Conservation (phyloP, 1,284 basidiomycete species). For the Neonothopanus nambi region DNA sequence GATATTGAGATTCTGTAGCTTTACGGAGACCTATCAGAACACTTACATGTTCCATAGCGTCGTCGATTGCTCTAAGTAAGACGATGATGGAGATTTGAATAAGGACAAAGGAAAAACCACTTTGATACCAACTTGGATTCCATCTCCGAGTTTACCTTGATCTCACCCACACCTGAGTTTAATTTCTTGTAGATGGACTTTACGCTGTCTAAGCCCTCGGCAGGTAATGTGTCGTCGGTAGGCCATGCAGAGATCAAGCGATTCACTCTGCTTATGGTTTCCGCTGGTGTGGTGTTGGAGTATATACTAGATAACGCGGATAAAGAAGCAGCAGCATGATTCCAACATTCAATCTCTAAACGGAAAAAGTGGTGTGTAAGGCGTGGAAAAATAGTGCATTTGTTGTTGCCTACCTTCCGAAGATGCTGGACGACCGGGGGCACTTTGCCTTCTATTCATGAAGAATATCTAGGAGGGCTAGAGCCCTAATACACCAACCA, state of each 20-base stretch:
- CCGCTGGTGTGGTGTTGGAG: slow-evolving; percentile 46
- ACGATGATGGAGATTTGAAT: slow-evolving; percentile 1
- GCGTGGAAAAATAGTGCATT: not conserved
- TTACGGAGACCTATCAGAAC: slow-evolving; percentile 71
- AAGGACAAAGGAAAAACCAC: slow-evolving; percentile 10
- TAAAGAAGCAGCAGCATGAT: slow-evolving; percentile 59
- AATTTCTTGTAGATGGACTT: slow-evolving; percentile 66
- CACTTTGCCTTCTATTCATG: slow-evolving; percentile 58
- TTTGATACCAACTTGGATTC: slow-evolving; percentile 58
- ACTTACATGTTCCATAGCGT: slow-evolving; percentile 65
- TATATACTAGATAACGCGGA: slow-evolving; percentile 54
- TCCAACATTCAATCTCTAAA: slow-evolving; percentile 71
- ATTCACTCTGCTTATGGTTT: slow-evolving; percentile 70
- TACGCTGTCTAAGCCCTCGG: slow-evolving; percentile 65
- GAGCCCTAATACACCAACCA: slow-evolving; percentile 15
- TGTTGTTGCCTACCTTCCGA: slow-evolving; percentile 50
- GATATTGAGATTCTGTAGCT: slow-evolving; percentile 58
- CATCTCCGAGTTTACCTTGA: slow-evolving; percentile 56
- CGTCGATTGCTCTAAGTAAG: slow-evolving; percentile 59
- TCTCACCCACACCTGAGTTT: slow-evolving; percentile 56
- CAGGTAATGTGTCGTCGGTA: slow-evolving; percentile 62
- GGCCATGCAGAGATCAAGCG: slow-evolving; percentile 71
- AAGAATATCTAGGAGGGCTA: slow-evolving; percentile 18
- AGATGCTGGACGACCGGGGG: slow-evolving; percentile 53
- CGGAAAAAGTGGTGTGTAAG: slow-evolving; percentile 3